Conservation (phyloP, 2,329 filamentous ascomycete species). For the Periconia digitata region DNA sequence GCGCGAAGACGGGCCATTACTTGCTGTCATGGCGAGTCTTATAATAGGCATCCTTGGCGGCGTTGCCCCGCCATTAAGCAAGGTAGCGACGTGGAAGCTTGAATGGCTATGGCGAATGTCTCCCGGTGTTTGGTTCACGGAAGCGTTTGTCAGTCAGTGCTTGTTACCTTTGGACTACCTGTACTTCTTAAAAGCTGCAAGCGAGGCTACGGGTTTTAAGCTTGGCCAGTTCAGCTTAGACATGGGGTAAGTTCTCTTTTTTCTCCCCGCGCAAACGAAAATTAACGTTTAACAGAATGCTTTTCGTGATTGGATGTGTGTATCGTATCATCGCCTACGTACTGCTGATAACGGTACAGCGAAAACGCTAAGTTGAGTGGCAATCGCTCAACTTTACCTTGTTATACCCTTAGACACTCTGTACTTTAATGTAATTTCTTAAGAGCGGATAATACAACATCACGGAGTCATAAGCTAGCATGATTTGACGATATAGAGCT, state of each 20-base stretch:
- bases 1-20: conserved; percentile 59
- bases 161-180: conserved; percentile 53
- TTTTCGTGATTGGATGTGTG: conserved; percentile 4
- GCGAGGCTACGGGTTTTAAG: conserved; percentile 48
- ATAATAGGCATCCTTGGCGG: conserved; percentile 59
- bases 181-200: conserved; percentile 45
- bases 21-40: conserved; percentile 58
- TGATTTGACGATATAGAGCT: no score
- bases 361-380: conserved; percentile 2
- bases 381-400: no score
- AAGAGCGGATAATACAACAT: no score
- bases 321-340: conserved; percentile 8
- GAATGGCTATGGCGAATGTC: conserved; percentile 59
- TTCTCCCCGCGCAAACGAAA: background rate
- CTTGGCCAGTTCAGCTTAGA: conserved; percentile 52
- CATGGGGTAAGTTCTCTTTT: conserved; percentile 26
- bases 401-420: no score
- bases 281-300: conserved; percentile 3
- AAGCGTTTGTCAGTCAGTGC: conserved; percentile 58
- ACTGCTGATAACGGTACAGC: conserved; percentile 7
- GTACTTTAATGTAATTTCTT: no score
- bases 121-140: conserved; percentile 59
- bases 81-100: conserved; percentile 55
- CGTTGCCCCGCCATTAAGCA: conserved; percentile 53
- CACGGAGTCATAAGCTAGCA: no score